Evolutionary conservation across 306 rosid genomes (phyloP), one percentile per base, ranked within the genome.

Genomic region (Medicago arabica): DNA sequence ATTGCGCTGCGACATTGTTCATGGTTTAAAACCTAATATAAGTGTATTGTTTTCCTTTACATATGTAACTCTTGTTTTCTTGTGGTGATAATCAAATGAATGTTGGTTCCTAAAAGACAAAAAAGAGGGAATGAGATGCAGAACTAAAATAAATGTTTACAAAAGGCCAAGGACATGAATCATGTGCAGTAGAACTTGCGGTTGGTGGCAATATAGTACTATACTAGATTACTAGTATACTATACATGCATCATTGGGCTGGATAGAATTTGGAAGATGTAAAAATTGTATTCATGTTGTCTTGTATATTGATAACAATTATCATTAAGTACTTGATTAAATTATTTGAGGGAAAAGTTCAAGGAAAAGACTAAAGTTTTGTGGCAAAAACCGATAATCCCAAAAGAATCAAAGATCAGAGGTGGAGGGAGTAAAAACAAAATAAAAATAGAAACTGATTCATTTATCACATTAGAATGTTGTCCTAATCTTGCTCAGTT

Each of bases 231-330:
- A 21, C 23, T 21, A 21, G 38, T 11, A 13, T 34, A 11, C 51
- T 16, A 44, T 44, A 11, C 28, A 25, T 25, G 28, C 49, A 44
- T 44, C 49, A 44, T 28, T 34, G 54, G 19, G 73, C 10, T 49
- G 25, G 49, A 43, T 75, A 53, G 18, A 25, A 38, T 46, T 60
- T 75, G 51, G 13, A 15, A 51, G 72, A 74, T 46, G 14, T n/a
- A 18, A 55, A 60, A 28, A 17, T 38, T 74, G 47, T 61, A 5
- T 47, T 54, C 61, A 18, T 61, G 49, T 62, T 7, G 47, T 46
- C 46, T 7, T 16, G 62, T 13, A 61, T 44, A 15, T 60, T 3
- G 8, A 9, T n/a, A 36, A 40, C 40, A 72, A 9, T 51, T 41
- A 73, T 9, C 69, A 14, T 9, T 18, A 9, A 9, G 28, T 9